A percentile compares a stretch with the other conserved stretches of the same genome.
These are phyloP conservation scores for Globisporangium cystogenes DNA, from an alignment of 352 stramenopile genomes.

Conservation along the genomic window DNA sequence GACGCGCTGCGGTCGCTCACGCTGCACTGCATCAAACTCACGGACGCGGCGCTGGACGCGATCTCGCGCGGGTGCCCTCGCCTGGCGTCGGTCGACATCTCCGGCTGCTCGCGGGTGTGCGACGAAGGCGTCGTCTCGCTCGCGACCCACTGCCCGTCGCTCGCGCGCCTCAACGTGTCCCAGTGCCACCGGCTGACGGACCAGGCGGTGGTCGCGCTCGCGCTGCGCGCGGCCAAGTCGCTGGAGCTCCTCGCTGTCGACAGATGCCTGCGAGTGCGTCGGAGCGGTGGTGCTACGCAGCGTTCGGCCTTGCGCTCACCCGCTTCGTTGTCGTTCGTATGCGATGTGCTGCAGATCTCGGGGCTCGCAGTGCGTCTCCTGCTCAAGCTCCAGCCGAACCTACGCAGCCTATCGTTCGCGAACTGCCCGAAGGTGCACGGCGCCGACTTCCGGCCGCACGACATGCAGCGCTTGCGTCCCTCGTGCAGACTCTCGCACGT, in stretches of 20 bases:
- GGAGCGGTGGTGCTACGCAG: not conserved
- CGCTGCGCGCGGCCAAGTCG: constrained; percentile 28
- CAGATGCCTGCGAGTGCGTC: constrained; percentile 54
- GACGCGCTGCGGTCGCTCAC: constrained; percentile 25
- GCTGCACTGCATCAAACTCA: constrained; percentile 77
- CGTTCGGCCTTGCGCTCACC: no score
- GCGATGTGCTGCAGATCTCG: constrained; percentile 46
- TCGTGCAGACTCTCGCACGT: constrained; percentile 26
- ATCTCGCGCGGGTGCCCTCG: constrained; percentile 33
- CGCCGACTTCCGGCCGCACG: constrained; percentile 28
- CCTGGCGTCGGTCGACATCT: constrained; percentile 56
- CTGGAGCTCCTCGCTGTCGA: constrained; percentile 37
- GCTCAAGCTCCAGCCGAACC: constrained; percentile 41
- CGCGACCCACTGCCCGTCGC: constrained; percentile 29
- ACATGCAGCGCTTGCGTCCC: constrained; percentile 6
- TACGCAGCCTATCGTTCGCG: constrained; percentile 48
- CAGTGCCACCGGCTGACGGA: constrained; percentile 82
- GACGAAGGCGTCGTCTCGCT: constrained; percentile 77
- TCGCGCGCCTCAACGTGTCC: constrained; percentile 65
- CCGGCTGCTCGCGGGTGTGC: constrained; percentile 66
- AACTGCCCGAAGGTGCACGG: constrained; percentile 58
- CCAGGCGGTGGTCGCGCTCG: constrained; percentile 46
- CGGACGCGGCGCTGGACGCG: constrained; percentile 29
- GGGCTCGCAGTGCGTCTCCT: constrained; percentile 47
- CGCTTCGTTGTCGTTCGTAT: not conserved